Evolutionary conservation across 2,329 filamentous ascomycete species (phyloP).

Genomic region (Rhinocladiella mackenziei): DNA sequence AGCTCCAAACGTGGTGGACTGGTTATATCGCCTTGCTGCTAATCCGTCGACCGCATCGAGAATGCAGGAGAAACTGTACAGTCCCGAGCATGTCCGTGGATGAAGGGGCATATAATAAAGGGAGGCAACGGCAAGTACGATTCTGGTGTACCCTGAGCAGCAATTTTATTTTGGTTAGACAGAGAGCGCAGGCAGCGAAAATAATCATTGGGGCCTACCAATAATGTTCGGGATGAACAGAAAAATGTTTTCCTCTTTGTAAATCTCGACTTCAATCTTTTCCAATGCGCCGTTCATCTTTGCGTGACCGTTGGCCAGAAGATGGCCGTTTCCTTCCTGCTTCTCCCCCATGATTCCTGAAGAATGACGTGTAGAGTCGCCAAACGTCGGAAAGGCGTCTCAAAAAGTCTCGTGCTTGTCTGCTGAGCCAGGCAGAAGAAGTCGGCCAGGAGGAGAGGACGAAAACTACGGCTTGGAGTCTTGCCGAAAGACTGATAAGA

Average conservation of each 20-base stretch:
- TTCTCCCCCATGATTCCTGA: constrained; percentile 13
- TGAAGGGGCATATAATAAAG: constrained; percentile 99
- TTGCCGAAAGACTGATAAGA: constrained; percentile 1
- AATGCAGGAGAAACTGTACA: constrained; percentile 91
- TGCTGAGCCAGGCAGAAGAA: no score
- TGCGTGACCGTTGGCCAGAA: constrained; percentile 32
- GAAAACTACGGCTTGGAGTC: background rate
- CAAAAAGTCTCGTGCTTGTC: no score
- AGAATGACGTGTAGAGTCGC: background rate
- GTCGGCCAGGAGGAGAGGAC: no score
- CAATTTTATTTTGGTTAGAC: constrained; percentile 2
- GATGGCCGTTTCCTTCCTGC: constrained; percentile 13
- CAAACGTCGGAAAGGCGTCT: background rate
- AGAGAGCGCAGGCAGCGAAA: background rate
- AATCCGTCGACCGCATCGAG: constrained; percentile 93
- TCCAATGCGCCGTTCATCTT: constrained; percentile 32
- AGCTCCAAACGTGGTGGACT: constrained; percentile 92
- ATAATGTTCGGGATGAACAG: constrained; percentile 79
- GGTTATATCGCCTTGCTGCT: constrained; percentile 80
- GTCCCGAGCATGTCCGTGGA: constrained; percentile 35
- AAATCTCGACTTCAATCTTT: constrained; percentile 34
- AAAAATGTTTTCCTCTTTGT: constrained; percentile 68
- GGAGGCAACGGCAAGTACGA: constrained; percentile 79
- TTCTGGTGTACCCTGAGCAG: constrained; percentile 65
- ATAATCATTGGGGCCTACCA: constrained; percentile 49